Base-by-base conservation (phyloP, 164 flowering plant genomes). In the Magnolia officinalis region DNA sequence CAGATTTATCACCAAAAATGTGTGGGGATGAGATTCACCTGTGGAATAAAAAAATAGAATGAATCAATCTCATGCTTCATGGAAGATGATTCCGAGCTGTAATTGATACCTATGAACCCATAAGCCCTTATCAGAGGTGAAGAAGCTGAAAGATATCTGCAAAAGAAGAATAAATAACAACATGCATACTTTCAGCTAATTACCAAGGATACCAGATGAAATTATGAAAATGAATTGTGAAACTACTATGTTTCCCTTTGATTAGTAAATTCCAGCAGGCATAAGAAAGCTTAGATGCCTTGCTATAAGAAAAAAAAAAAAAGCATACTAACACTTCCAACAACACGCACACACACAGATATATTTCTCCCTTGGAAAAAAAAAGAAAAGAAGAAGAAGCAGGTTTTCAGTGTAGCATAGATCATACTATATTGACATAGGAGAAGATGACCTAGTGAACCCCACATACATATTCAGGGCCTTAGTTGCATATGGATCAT, bases 81-180 rank as follows among this genome's bases (percentile, higher is more conserved):
- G 50, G 85, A 79, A 81, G 85, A 86, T 69, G 85, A 76, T 50
- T 78, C 78, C 1, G 72, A 20, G 52, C 87, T 80, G 21, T 83
- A 80, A 76, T 82, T 78, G 77, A 80, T 74, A 86, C 85, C 91
- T 79, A 86, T 45, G 81, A 92, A 88, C 74, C 97, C 97, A 86
- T 92, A 93, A 67, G 91, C 90, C 76, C 78, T 86, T 73, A 87
- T 71, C 67, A 78, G 59, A 74, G 86, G 83, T 71, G 97, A 86
- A 81, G 87, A 89, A 78, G 79, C 84, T 66, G 87, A 86, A 73
- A 91, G 82, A 86, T 84, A 92, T 82, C 99, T 93, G 95, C 89
- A 81, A 78, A 83, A 78, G 77, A 79, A 75, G 71, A 58, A 78
- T 59, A 59, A 18, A 50, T 50, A 73, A 23, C 58, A 75, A 68